Evolutionary conservation across 2,329 filamentous ascomycete genomes (phyloP), one percentile per base, ranked within the genome.

Genomic region (Claviceps monticola): DNA sequence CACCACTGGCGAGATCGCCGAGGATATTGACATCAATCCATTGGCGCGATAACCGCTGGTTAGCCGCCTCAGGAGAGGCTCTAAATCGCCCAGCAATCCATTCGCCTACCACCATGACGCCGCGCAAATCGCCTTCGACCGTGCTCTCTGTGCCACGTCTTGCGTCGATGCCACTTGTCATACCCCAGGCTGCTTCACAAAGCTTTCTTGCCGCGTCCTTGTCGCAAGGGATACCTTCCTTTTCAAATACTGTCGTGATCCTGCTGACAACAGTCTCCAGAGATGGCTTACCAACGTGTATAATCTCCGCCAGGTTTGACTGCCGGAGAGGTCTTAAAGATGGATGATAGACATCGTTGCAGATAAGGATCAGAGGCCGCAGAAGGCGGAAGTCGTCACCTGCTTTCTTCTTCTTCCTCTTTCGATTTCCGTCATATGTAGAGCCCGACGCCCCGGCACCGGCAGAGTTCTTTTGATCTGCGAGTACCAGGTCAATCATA

Each of bases 321-420:
- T 91, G 86, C n/a, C 93, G 82, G 7, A 98, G 73, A 0, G 88
- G 89, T 29, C 89, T 80, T 42, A 98, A 75, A 19, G 90, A 87
- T 4, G 91, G 83, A 59, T 95, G 89, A 62, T 98, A 98, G 1
- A 97, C 82, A 65, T 98, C 94, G 61, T 98, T 98, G 72, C 93
- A 98, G 59, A 98, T 93, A 47, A 98, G 74, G 49, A 98, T 88
- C 34, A 98, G 73, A 0, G 93, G 93, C 46, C 93, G 78, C 68
- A 95, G 79, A 55, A 96, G 77, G 43, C 86, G 80, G 63, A 98
- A 98, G 53, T 83, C 84, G 61, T 97, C 91, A 0, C 83, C 84
- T 34, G 29, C 29, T 64, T 88, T 91, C 66, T 79, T 44, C 66
- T 79, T 46, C 23, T 46, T 88, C 67, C 82, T 86, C 58, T 74